A percentile compares a stretch with the other conserved stretches of the same genome.
These are phyloP conservation scores for Globisporangium megalacanthum DNA, from an alignment of 352 stramenopile genomes.

Conservation along the genomic window DNA sequence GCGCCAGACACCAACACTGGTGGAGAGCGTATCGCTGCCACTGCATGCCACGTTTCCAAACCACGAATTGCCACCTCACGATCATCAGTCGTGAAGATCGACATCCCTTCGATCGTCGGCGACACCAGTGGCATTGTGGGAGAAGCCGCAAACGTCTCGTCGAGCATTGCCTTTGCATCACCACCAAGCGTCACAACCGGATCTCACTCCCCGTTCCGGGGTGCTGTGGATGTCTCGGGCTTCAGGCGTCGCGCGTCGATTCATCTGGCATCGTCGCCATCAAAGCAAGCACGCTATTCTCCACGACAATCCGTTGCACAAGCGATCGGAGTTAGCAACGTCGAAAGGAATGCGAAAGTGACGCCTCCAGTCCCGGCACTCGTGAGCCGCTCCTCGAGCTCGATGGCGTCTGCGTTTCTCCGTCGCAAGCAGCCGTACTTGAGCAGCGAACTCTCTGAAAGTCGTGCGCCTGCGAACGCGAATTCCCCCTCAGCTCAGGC, in stretches of 20 bases:
- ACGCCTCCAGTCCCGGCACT: constrained; percentile 10
- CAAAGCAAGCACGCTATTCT: not conserved
- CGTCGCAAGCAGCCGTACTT: constrained; percentile 16
- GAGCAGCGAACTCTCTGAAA: not conserved
- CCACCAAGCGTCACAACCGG: not conserved
- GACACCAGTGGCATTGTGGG: not conserved
- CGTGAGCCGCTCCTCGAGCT: constrained; percentile 11
- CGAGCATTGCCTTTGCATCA: not conserved
- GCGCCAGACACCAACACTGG: not conserved
- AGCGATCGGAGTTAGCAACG: not conserved
- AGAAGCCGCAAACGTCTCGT: not conserved
- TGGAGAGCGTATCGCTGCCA: not conserved
- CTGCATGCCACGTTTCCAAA: not conserved
- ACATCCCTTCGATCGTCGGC: constrained; percentile 10
- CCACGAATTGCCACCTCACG: not conserved
- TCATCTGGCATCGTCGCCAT: not conserved
- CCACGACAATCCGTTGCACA: not conserved
- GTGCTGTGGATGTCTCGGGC: not conserved
- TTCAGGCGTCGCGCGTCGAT: constrained; percentile 8
- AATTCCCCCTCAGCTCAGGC: not conserved
- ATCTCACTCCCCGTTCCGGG: not conserved
- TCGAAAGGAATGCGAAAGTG: constrained; percentile 5
- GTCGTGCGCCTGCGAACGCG: not conserved
- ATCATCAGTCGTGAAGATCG: constrained; percentile 10
- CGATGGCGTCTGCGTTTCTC: constrained; percentile 10